A percentile compares a stretch with the other conserved stretches of the same genome.
phyloP scores from a whole-genome alignment of 345 rosid genomes.

The Gossypium turneri region DNA sequence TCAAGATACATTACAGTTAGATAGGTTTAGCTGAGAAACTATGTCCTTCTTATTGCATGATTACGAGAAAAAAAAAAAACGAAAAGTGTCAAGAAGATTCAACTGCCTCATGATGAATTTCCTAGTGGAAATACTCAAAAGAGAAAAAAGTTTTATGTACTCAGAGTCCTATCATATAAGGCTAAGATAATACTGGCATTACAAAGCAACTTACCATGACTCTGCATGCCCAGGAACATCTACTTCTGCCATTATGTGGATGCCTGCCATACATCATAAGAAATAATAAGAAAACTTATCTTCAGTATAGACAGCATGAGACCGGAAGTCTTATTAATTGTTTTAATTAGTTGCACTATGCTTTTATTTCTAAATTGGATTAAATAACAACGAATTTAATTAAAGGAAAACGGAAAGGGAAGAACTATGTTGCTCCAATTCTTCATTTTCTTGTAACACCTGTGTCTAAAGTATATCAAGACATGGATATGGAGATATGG shows the following conservation, averaged over 20 bases:
- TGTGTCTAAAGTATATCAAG: neutral
- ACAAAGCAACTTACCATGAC: constrained; percentile 60
- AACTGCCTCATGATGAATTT: neutral
- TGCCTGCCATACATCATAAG: constrained; percentile 49
- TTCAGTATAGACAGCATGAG: neutral
- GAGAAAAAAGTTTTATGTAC: neutral
- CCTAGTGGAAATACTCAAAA: neutral
- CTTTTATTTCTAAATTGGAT: neutral
- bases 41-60: neutral
- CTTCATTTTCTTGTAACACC: neutral
- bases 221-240: constrained; percentile 99
- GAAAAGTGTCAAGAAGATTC: neutral
- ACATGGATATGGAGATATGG: neutral
- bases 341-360: neutral
- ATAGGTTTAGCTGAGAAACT: neutral
- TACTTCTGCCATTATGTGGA: constrained; percentile 87
- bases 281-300: constrained; percentile 9
- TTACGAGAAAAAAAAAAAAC: neutral
- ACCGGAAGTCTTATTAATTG: neutral
- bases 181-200: neutral
- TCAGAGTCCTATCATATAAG: neutral
- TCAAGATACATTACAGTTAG: neutral
- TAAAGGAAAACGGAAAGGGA: neutral
- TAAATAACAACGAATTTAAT: neutral
- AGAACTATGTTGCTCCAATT: neutral